Percentiles rank a stretch among this genome's conserved stretches.
Conservation (phyloP, 306 rosid species). For the Cicer cuneatum region DNA sequence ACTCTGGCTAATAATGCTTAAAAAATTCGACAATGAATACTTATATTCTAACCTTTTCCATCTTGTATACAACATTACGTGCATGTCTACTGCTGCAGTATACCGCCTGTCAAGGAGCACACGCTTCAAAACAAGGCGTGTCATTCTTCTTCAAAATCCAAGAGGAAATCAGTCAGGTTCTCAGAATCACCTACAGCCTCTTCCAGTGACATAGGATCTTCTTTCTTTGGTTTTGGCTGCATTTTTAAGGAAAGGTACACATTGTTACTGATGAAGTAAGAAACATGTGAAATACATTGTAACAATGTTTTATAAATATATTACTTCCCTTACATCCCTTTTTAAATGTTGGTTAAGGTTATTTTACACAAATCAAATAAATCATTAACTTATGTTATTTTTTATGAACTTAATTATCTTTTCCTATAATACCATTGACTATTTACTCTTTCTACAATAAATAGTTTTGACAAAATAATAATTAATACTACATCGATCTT, state of each 20-base stretch:
- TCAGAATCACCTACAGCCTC: constrained; percentile 83
- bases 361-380: no score
- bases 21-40: constrained; percentile 34
- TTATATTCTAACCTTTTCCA: constrained; percentile 21
- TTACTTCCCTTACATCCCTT: no score
- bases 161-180: constrained; percentile 87
- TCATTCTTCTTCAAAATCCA: constrained; percentile 85
- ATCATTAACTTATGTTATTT: no score
- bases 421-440: no score
- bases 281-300: constrained; percentile 20
- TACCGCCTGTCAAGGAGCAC: constrained; percentile 13
- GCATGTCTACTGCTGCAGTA: constrained; percentile 9
- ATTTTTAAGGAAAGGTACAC: constrained; percentile 23
- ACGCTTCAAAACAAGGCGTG: constrained; percentile 29
- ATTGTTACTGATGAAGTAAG: constrained; percentile 28
- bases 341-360: no score
- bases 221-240: constrained; percentile 81
- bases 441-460: no score
- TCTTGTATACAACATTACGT: constrained; percentile 12
- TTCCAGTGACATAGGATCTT: constrained; percentile 67
- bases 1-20: constrained; percentile 17
- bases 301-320: constrained; percentile 25
- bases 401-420: no score
- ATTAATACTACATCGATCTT: no score
- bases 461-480: no score